Conservation (phyloP, 2,329 filamentous ascomycete species). For the Cladosporium oxysporum region DNA sequence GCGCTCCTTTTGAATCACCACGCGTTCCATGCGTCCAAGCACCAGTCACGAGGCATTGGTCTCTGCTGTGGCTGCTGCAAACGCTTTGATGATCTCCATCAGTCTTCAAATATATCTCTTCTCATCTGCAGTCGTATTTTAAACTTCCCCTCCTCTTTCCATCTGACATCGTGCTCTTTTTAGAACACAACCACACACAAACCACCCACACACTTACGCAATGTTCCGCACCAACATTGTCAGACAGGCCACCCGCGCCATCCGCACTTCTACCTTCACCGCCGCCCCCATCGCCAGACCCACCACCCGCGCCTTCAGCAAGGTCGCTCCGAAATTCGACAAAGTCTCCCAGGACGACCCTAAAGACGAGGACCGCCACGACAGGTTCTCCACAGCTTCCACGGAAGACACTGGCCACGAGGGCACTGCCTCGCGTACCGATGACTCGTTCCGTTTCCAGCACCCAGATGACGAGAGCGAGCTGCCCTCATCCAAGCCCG, state of each 20-base stretch:
- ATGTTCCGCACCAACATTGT: constrained; percentile 39
- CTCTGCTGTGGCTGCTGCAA: not conserved
- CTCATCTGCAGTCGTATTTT: constrained; percentile 1
- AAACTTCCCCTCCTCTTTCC: not conserved
- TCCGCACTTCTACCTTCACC: constrained; percentile 25
- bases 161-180: not conserved
- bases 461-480: constrained; percentile 76
- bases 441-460: constrained; percentile 74
- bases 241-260: constrained; percentile 33
- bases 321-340: constrained; percentile 23
- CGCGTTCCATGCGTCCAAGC: constrained; percentile 13
- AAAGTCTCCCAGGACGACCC: constrained; percentile 30
- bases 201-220: not conserved
- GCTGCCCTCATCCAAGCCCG: constrained; percentile 69
- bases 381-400: constrained; percentile 39
- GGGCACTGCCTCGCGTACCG: constrained; percentile 76
- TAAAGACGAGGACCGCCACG: constrained; percentile 33
- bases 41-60: constrained; percentile 13
- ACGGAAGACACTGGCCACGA: constrained; percentile 48
- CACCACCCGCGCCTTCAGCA: constrained; percentile 30
- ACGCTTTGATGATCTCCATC: not conserved
- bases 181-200: not conserved
- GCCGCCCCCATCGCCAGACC: constrained; percentile 23
- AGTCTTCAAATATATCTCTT: not conserved
- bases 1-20: not conserved